Evolutionary conservation across 2,329 filamentous ascomycete species (phyloP).

Genomic region (Chaetomium sp.): DNA sequence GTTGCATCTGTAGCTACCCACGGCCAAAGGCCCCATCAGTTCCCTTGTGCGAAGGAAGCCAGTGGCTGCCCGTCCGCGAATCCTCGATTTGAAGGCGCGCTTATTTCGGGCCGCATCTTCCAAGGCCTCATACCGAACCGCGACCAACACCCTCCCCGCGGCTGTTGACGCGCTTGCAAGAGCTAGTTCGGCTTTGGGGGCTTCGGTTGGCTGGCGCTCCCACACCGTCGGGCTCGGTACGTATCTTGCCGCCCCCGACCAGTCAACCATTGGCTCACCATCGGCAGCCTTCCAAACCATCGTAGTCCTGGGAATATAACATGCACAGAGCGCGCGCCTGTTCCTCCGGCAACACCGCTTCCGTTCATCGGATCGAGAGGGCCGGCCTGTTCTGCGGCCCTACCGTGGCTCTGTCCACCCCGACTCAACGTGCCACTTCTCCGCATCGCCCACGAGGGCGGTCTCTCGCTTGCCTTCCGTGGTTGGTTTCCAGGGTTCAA

Average conservation of each 20-base stretch:
- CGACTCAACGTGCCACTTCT: background rate
- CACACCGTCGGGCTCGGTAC: conserved; percentile 12
- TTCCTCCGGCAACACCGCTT: conserved; percentile 26
- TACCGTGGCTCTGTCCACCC: background rate
- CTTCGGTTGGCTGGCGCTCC: conserved; percentile 31
- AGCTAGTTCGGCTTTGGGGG: conserved; percentile 1
- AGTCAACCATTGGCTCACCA: conserved; percentile 29
- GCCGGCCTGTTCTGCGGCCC: conserved; percentile 17
- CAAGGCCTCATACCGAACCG: conserved; percentile 1
- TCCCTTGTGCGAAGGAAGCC: background rate
- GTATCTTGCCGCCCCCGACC: conserved; percentile 12
- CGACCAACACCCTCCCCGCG: conserved; percentile 31
- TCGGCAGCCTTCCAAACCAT: conserved; percentile 2
- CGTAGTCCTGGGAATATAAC: conserved; percentile 23
- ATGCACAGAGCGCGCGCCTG: conserved; percentile 35
- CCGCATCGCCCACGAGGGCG: background rate
- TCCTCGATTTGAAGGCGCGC: conserved; percentile 22
- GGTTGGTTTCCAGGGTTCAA: background rate
- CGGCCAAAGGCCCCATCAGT: conserved; percentile 5
- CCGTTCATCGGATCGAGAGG: conserved; percentile 9
- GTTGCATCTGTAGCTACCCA: conserved; percentile 17
- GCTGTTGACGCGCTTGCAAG: conserved; percentile 34
- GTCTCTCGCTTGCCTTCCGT: background rate
- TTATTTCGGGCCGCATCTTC: conserved; percentile 26
- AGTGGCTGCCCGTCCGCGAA: conserved; percentile 21